Evolutionary conservation across 192 early-diverging fungal species (phyloP).

Genomic region (Allomyces arbusculus): DNA sequence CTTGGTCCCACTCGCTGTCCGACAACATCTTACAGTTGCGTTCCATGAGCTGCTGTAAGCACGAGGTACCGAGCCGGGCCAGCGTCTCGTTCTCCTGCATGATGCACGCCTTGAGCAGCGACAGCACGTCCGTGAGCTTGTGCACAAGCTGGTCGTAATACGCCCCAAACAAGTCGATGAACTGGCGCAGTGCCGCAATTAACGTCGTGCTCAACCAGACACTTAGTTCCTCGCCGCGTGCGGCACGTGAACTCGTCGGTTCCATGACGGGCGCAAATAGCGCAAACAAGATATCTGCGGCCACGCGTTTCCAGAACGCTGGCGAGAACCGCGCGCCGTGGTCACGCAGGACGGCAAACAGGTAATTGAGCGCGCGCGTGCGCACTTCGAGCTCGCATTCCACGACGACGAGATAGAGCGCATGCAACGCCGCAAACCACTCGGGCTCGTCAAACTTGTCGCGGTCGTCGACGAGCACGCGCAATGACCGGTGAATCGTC

Average conservation of each 20-base stretch:
- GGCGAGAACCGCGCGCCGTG: constrained; percentile 52
- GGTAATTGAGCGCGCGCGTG: constrained; percentile 57
- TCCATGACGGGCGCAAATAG: constrained; percentile 49
- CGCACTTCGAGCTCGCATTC: constrained; percentile 77
- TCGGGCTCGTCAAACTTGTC: not conserved
- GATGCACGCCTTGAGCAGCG: constrained; percentile 64
- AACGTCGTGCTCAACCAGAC: constrained; percentile 88
- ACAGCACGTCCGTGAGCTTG: constrained; percentile 58
- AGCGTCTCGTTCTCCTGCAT: constrained; percentile 83
- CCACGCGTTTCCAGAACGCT: constrained; percentile 62
- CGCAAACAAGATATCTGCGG: constrained; percentile 67
- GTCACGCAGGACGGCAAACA: constrained; percentile 63
- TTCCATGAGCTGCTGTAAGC: constrained; percentile 73
- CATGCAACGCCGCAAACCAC: constrained; percentile 78
- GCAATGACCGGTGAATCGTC: not conserved
- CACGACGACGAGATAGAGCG: constrained; percentile 76
- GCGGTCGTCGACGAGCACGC: not conserved
- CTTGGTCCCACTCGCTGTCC: constrained; percentile 43
- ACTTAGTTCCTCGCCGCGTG: constrained; percentile 64
- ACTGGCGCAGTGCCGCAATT: constrained; percentile 72
- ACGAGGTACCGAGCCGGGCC: constrained; percentile 71
- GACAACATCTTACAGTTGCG: constrained; percentile 54
- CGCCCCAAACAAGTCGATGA: constrained; percentile 63
- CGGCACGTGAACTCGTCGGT: constrained; percentile 27
- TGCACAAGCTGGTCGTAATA: constrained; percentile 51